Conservation (phyloP, 2,329 filamentous ascomycete species). For the Nectriaceae sp. region DNA sequence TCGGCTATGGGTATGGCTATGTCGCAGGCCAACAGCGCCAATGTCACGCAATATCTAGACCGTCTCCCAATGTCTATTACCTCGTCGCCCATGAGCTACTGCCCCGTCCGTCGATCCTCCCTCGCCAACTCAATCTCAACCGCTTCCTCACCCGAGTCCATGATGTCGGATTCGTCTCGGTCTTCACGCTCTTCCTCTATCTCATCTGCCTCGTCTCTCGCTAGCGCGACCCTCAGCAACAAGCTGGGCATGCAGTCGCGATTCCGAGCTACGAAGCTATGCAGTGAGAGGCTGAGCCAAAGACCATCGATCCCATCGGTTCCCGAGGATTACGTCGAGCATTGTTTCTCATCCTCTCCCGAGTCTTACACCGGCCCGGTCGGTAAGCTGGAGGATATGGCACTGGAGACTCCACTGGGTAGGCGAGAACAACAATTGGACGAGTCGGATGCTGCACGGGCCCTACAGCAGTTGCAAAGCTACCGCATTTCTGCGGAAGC, state of each 20-base stretch:
- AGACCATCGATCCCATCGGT: conserved; percentile 57
- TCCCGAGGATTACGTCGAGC: conserved; percentile 57
- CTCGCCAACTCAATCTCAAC: conserved; percentile 64
- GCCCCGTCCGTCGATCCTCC: conserved; percentile 58
- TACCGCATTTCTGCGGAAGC: conserved; percentile 44
- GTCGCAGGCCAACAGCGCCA: conserved; percentile 52
- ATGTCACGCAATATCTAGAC: conserved; percentile 52
- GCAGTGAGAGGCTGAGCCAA: conserved; percentile 56
- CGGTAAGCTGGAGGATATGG: conserved; percentile 52
- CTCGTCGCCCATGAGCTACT: conserved; percentile 55
- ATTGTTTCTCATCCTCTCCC: conserved; percentile 54
- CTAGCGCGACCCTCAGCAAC: conserved; percentile 59
- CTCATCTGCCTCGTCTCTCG: conserved; percentile 62
- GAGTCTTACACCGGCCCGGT: conserved; percentile 58
- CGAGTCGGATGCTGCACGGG: conserved; percentile 55
- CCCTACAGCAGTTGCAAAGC: conserved; percentile 62
- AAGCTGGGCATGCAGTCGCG: conserved; percentile 60
- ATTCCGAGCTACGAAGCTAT: conserved; percentile 59
- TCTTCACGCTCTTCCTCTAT: conserved; percentile 66
- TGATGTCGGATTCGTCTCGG: conserved; percentile 64
- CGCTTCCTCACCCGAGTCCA: conserved; percentile 66
- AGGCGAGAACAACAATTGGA: conserved; percentile 51
- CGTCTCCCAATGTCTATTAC: conserved; percentile 50
- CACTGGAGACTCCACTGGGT: conserved; percentile 49
- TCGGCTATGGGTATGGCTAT: conserved; percentile 64